Conservation (phyloP, 2,329 filamentous ascomycete genomes). For the Pseudonectria foliicola region DNA sequence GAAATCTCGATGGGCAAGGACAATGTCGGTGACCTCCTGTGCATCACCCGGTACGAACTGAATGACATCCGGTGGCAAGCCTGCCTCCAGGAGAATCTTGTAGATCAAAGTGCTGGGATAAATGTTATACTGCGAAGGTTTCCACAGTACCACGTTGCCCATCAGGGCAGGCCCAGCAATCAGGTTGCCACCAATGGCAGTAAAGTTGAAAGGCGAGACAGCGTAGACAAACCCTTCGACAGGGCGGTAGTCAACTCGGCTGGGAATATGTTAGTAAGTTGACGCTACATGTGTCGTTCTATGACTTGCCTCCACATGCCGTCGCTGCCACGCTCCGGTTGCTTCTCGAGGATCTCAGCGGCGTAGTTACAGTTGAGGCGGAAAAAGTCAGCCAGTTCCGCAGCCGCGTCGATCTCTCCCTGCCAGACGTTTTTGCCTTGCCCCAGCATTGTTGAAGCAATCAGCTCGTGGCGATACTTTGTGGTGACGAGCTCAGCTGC, state of each 20-base stretch:
- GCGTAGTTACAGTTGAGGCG: conserved; percentile 25
- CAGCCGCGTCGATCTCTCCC: conserved; percentile 30
- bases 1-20: conserved; percentile 71
- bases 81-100: conserved; percentile 84
- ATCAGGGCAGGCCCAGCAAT: conserved; percentile 75
- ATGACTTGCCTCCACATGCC: conserved; percentile 23
- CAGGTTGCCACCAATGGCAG: conserved; percentile 83
- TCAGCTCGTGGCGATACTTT: conserved; percentile 23
- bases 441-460: conserved; percentile 34
- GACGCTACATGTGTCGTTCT: not conserved
- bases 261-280: conserved; percentile 28
- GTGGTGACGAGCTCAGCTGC: conserved; percentile 25
- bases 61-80: conserved; percentile 79
- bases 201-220: conserved; percentile 93
- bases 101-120: conserved; percentile 84
- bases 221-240: conserved; percentile 94
- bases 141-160: conserved; percentile 95
- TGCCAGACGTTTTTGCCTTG: conserved; percentile 35
- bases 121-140: conserved; percentile 80
- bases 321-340: conserved; percentile 25
- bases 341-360: conserved; percentile 28
- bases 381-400: conserved; percentile 32
- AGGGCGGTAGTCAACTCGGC: conserved; percentile 82
- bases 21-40: conserved; percentile 69
- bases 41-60: conserved; percentile 90